Conservation (phyloP, 148 eudicot species). For the Vaccinium macrocarpon region DNA sequence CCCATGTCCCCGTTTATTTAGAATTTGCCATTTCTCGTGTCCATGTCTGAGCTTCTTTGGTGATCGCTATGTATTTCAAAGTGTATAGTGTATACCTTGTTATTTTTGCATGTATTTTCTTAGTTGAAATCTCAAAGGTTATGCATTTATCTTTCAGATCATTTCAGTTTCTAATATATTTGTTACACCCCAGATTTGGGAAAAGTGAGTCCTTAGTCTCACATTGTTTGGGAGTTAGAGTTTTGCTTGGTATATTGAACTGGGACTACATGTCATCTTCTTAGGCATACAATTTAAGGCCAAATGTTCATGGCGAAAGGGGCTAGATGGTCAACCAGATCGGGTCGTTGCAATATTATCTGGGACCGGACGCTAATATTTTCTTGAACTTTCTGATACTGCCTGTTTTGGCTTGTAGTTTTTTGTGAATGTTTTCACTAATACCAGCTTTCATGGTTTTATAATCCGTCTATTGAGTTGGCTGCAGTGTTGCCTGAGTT, state of each 20-base stretch:
- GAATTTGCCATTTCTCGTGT: not conserved
- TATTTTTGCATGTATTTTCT: not conserved
- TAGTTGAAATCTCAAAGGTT: slow-evolving; percentile 10
- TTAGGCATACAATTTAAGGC: no score
- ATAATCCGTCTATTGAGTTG: slow-evolving; percentile 13
- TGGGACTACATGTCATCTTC: no score
- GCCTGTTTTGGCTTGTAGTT: not conserved
- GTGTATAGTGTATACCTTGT: not conserved
- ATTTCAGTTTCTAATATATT: not conserved
- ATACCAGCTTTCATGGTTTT: not conserved
- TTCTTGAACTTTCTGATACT: not conserved
- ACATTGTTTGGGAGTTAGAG: no score
- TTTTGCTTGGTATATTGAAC: no score
- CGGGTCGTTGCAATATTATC: no score
- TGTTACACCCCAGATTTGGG: no score
- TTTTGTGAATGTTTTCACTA: not conserved
- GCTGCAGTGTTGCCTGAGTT: slow-evolving; percentile 64
- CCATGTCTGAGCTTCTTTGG: not conserved
- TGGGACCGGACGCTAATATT: not conserved
- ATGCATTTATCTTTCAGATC: not conserved
- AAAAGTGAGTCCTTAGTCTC: no score
- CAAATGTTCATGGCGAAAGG: no score
- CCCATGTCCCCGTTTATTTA: not conserved
- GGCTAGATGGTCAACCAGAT: no score
- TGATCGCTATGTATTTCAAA: not conserved